Base-by-base conservation (phyloP, 2,329 filamentous ascomycete species). In the Alternaria burnsii region DNA sequence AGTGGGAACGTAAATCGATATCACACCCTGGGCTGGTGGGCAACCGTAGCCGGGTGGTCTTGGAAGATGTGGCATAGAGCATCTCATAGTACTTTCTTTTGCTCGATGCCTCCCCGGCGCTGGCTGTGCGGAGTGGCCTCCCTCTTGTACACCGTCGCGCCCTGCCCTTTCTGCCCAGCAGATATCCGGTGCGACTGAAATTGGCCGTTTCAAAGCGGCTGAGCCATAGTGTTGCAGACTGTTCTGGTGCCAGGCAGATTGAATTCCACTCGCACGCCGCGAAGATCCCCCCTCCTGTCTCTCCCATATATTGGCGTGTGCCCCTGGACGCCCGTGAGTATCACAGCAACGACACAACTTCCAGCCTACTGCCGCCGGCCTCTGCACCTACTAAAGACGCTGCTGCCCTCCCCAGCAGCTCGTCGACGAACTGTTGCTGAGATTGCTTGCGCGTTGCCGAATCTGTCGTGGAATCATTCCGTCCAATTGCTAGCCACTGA, bases 191-290 rank as follows among this genome's bases (percentile, higher is more conserved):
- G 76, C 75, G 71, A 79, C 78, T 64, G 54, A 68, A 66, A 68
- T 66, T 72, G 66, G 70, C 69, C 76, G 74, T 77, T 78, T 77
- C 73, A 74, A 71, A 67, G 68, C 71, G 72, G 65, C 69, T 73
- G 69, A 63, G 70, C 68, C 61, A 71, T 72, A 69, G 76, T 75
- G 76, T 77, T 71, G 75, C 77, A 76, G 70, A 70, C 69, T 69
- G 71, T 71, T 71, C 74, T 76, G 63, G 78, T 80, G 67, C 76
- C 78, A 79, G 76, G 76, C 73, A 74, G 70, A 71, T 63, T 68
- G 68, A 75, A 66, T 63, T 67, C 61, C 58, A 66, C 68, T 69
- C 64, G 66, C 71, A 75, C 72, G 71, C 75, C 67, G 71, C 71
- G 65, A 74, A 66, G 64, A 73, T 69, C 66, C 62, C 52, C 68